Conservation (phyloP, 305 asterid species). For the Fraxinus paxiana region DNA sequence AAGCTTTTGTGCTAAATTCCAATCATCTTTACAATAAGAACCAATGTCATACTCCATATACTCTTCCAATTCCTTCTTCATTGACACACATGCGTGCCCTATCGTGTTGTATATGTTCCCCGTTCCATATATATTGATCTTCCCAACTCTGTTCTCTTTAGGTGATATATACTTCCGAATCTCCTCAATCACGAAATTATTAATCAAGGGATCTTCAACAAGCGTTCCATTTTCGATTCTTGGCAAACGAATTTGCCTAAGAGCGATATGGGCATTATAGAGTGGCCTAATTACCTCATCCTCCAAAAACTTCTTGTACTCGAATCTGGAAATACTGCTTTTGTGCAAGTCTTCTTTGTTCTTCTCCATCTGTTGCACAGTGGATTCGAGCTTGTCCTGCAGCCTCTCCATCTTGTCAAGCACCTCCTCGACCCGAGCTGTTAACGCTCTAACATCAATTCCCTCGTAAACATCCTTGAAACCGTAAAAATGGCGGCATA, state of each 20-base stretch:
- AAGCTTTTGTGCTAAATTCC: conserved; percentile 68
- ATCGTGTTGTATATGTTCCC: conserved; percentile 60
- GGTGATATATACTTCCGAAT: conserved; percentile 77
- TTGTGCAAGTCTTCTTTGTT: conserved; percentile 25
- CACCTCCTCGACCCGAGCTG: conserved; percentile 64
- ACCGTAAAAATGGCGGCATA: conserved; percentile 58
- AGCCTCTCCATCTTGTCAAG: conserved; percentile 54
- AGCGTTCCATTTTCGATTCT: conserved; percentile 36
- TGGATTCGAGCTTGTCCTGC: conserved; percentile 63
- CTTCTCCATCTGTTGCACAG: conserved; percentile 54
- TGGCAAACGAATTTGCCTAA: conserved; percentile 73
- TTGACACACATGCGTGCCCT: conserved; percentile 64
- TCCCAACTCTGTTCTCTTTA: conserved; percentile 55
- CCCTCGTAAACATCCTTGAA: conserved; percentile 30
- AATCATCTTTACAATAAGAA: conserved; percentile 82
- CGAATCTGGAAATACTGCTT: conserved; percentile 41
- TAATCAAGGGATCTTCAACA: conserved; percentile 61
- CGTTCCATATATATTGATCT: conserved; percentile 56
- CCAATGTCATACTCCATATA: conserved; percentile 85
- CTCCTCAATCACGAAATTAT: conserved; percentile 66
- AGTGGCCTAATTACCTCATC: conserved; percentile 78
- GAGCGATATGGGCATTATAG: conserved; percentile 66
- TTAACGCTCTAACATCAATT: conserved; percentile 38
- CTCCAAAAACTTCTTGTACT: conserved; percentile 59
- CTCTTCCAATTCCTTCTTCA: conserved; percentile 72